phyloP scores from a whole-genome alignment of 176 grass and related monocot species.

The Aegilops tauschii region DNA sequence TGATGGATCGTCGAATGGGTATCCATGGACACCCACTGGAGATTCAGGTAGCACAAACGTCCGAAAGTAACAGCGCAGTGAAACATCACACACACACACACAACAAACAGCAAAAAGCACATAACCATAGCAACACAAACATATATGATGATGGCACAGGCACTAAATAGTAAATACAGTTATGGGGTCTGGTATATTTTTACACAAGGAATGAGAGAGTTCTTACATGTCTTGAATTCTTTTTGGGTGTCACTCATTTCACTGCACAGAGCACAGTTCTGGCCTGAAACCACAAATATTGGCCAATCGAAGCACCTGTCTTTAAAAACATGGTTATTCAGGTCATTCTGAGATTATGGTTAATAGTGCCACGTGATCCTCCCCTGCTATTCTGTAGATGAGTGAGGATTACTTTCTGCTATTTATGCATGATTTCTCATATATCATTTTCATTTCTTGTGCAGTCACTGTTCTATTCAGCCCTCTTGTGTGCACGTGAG shows the following conservation, averaged over 20 bases:
- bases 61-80: not conserved
- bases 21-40: slow-evolving; percentile 90
- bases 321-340: not conserved
- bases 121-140: not conserved
- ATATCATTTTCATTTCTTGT: slow-evolving; percentile 27
- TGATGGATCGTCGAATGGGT: slow-evolving; percentile 90
- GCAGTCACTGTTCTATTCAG: slow-evolving; percentile 84
- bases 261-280: not conserved
- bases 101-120: not conserved
- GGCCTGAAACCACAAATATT: not conserved
- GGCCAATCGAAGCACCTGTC: not conserved
- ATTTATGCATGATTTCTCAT: slow-evolving; percentile 21
- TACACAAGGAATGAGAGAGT: not conserved
- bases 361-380: not conserved
- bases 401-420: not conserved
- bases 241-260: not conserved
- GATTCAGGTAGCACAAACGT: slow-evolving; percentile 55
- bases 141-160: not conserved
- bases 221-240: not conserved
- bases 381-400: not conserved
- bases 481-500: slow-evolving; percentile 71
- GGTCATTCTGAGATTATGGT: not conserved
- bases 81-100: not conserved
- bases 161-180: not conserved
- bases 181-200: not conserved